Percentiles rank a stretch among this genome's conserved stretches.
Conservation (phyloP, 495 filamentous ascomycete species). For the Halenospora varia region DNA sequence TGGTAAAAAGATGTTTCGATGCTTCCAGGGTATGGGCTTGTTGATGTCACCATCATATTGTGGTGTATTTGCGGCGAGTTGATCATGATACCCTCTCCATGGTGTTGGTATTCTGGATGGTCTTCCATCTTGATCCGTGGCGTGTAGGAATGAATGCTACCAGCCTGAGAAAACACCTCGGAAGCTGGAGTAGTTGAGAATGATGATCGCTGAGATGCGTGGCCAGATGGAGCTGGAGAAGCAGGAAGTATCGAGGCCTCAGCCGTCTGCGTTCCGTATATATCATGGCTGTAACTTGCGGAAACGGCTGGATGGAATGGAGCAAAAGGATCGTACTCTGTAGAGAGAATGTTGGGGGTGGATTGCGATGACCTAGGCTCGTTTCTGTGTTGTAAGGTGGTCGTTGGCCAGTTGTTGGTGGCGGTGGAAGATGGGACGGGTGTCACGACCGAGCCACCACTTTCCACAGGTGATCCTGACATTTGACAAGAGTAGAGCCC, state of each 20-base stretch:
- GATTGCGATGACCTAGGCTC: constrained; percentile 17
- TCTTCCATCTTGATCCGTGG: constrained; percentile 52
- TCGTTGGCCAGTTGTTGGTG: constrained; percentile 21
- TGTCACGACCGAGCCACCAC: constrained; percentile 8
- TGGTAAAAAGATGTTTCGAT: constrained; percentile 36
- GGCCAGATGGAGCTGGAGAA: constrained; percentile 24
- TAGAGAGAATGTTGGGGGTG: constrained; percentile 43
- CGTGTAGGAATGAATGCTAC: constrained; percentile 29
- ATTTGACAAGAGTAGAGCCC: constrained; percentile 23
- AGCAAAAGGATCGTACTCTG: constrained; percentile 49
- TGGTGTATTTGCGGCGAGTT: constrained; percentile 39
- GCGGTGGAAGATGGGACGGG: constrained; percentile 10
- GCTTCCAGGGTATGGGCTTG: constrained; percentile 36
- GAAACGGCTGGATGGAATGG: constrained; percentile 37
- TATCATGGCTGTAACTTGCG: constrained; percentile 41
- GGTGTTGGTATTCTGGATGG: constrained; percentile 34
- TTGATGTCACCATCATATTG: constrained; percentile 34
- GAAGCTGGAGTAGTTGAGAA: constrained; percentile 38
- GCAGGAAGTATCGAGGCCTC: constrained; percentile 23
- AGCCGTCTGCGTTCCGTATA: constrained; percentile 37
- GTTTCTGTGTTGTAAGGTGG: constrained; percentile 10
- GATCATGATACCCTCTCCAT: constrained; percentile 41
- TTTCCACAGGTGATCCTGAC: constrained; percentile 18
- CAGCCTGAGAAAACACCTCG: constrained; percentile 30
- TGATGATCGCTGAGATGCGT: constrained; percentile 34